Evolutionary conservation across 1,284 basidiomycete genomes (phyloP).

Genomic region (Cryptococcus sp.): DNA sequence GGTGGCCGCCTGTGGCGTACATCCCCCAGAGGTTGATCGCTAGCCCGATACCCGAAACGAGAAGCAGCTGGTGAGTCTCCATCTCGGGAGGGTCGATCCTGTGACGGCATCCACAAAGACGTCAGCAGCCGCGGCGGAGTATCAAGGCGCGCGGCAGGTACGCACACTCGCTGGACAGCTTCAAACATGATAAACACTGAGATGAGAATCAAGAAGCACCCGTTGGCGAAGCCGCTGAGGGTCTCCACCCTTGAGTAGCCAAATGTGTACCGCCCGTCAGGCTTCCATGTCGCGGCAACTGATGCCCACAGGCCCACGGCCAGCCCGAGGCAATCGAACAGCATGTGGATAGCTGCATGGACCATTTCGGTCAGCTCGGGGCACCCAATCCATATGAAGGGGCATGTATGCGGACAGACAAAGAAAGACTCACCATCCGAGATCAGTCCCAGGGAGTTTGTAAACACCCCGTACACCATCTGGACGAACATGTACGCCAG

Average conservation of each 20-base stretch:
- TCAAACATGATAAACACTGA: slow-evolving; percentile 99
- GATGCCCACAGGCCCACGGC: slow-evolving; percentile 93
- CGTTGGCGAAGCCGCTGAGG: slow-evolving; percentile 95
- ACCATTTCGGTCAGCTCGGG: slow-evolving; percentile 11
- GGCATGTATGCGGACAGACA: not conserved
- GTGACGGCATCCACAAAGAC: not conserved
- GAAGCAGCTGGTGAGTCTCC: slow-evolving; percentile 88
- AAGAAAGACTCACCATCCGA: slow-evolving; percentile 72
- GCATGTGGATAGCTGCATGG: slow-evolving; percentile 99
- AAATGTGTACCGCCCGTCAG: slow-evolving; percentile 91
- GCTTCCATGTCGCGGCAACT: slow-evolving; percentile 96
- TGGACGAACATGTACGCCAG: slow-evolving; percentile 94
- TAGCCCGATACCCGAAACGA: slow-evolving; percentile 84
- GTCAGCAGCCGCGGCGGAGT: not conserved
- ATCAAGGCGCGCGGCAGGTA: slow-evolving; percentile 16
- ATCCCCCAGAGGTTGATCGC: slow-evolving; percentile 96
- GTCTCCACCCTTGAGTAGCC: slow-evolving; percentile 99
- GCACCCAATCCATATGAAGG: not conserved
- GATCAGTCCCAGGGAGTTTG: slow-evolving; percentile 93
- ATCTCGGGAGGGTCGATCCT: slow-evolving; percentile 95
- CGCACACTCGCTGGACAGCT: slow-evolving; percentile 88
- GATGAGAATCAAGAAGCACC: slow-evolving; percentile 86
- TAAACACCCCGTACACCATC: slow-evolving; percentile 95
- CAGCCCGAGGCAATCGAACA: slow-evolving; percentile 97
- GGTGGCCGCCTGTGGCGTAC: slow-evolving; percentile 97